phyloP scores from a whole-genome alignment of 2,329 filamentous ascomycete species.

The Talaromyces verruculosus region DNA sequence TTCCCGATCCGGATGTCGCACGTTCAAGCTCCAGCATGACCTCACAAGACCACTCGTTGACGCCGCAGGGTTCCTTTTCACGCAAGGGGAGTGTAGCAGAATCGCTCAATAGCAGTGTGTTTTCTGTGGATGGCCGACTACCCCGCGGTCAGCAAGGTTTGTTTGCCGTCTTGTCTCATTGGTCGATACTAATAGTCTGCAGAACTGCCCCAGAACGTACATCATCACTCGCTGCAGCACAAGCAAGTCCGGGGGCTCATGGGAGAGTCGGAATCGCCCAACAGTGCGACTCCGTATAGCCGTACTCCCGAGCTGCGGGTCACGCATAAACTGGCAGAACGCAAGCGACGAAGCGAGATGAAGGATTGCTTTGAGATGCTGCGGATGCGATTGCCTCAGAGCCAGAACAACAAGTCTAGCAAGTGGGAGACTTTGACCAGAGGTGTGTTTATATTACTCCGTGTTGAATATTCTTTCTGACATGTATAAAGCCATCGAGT shows the following conservation, averaged over 20 bases:
- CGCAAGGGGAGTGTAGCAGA: constrained; percentile 50
- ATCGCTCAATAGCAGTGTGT: constrained; percentile 49
- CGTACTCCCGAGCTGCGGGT: constrained; percentile 51
- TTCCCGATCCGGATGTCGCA: constrained; percentile 50
- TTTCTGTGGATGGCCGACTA: constrained; percentile 50
- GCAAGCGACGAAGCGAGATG: constrained; percentile 54
- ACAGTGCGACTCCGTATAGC: constrained; percentile 49
- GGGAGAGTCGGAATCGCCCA: constrained; percentile 44
- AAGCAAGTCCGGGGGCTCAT: constrained; percentile 51
- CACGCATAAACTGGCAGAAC: constrained; percentile 52
- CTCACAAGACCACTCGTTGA: constrained; percentile 34
- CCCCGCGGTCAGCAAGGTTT: constrained; percentile 51
- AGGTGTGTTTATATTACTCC: constrained; percentile 32
- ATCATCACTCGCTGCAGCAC: constrained; percentile 51
- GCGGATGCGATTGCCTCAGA: constrained; percentile 45
- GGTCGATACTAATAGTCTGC: constrained; percentile 8
- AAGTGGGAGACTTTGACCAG: constrained; percentile 54
- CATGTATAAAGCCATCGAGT: constrained; percentile 45
- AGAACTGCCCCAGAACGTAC: constrained; percentile 50
- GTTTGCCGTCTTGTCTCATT: constrained; percentile 9
- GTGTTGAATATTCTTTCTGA: neutral
- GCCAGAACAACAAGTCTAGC: constrained; percentile 53
- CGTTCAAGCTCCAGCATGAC: constrained; percentile 41
- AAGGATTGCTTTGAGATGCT: constrained; percentile 53
- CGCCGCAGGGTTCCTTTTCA: constrained; percentile 37